A percentile compares a stretch with the other conserved stretches of the same genome.
Evolutionary conservation across 192 early-diverging fungal genomes (phyloP).

Genomic region (Coemansia sp.): DNA sequence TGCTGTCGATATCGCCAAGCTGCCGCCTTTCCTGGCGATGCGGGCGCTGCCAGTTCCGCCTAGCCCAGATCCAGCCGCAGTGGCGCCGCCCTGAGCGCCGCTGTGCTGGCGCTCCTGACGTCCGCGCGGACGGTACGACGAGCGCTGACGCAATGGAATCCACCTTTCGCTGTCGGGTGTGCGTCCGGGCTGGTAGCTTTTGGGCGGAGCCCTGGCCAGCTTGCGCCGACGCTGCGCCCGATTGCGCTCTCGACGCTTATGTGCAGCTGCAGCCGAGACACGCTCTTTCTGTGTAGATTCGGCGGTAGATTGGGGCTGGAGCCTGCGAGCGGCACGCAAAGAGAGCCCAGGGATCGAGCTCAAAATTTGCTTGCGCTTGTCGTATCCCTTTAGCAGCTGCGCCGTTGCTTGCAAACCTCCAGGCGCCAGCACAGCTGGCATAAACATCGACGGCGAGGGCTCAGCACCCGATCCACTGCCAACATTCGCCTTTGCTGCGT

Average conservation of each 20-base stretch:
- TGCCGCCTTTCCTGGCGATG: conserved; percentile 20
- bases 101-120: conserved; percentile 20
- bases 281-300: neutral
- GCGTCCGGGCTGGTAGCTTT: conserved; percentile 29
- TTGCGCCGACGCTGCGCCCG: conserved; percentile 30
- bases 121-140: conserved; percentile 44
- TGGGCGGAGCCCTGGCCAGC: conserved; percentile 28
- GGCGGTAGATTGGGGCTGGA: conserved; percentile 15
- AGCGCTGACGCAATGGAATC: conserved; percentile 48
- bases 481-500: conserved; percentile 1
- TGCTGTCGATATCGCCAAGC: neutral
- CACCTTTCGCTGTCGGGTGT: conserved; percentile 41
- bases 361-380: conserved; percentile 3
- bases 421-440: conserved; percentile 14
- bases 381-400: conserved; percentile 25
- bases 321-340: conserved; percentile 19
- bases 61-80: conserved; percentile 34
- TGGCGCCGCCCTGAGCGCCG: conserved; percentile 40
- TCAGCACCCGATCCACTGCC: neutral
- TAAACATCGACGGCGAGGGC: conserved; percentile 5
- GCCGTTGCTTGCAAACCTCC: conserved; percentile 1
- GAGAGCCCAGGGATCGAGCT: conserved; percentile 22
- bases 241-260: conserved; percentile 6
- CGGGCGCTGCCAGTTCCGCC: conserved; percentile 49
- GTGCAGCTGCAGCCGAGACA: neutral